Base-by-base conservation (phyloP, 2,329 filamentous ascomycete species). In the Monosporascus ibericus region DNA sequence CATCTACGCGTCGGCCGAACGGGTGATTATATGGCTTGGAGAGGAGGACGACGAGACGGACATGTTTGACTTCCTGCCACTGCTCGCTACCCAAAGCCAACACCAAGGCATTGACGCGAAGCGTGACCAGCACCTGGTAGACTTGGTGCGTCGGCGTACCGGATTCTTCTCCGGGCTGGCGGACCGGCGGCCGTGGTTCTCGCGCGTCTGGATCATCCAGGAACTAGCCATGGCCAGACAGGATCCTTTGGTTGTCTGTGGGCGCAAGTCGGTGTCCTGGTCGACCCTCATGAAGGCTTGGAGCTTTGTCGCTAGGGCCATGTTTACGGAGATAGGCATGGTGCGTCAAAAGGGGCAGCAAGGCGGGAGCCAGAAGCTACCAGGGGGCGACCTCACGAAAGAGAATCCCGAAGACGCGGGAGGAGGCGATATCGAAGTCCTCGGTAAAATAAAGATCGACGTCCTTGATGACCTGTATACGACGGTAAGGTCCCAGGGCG, bases 21-120 rank as follows among this genome's bases (percentile, higher is more conserved):
- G n/a, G 27, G 51, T 59, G 5, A 49, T 57, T 22, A 46, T 58
- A 37, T 60, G 54, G 54, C 55, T 58, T 11, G 30, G 30, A 34
- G 30, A 48, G 18, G 46, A 37, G 30, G 52, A 51, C n/a, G 39
- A 52, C 2, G 52, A 52, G 38, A 54, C 38, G 17, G 39, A 47
- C 22, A 46, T 44, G 20, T 48, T 54, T 20, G 46, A 51, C 18
- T 20, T 46, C 24, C 40, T 54, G 9, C 42, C 52, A 40, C 15
- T 47, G 6, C 46, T 54, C 40, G 49, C 52, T 18, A 34, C 49
- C 2, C 49, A 14, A 39, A 40, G 14, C 9, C 46, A 49, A n/a
- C 44, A 7, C 14, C 20, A 2, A 34, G 27, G 15, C 24, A 34
- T 34, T 15, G 39, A 50, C 7, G 3, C 30, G 30, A 14, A 34